Base-by-base conservation (phyloP, 257 asterid species). In the Penstemon barbatus region DNA sequence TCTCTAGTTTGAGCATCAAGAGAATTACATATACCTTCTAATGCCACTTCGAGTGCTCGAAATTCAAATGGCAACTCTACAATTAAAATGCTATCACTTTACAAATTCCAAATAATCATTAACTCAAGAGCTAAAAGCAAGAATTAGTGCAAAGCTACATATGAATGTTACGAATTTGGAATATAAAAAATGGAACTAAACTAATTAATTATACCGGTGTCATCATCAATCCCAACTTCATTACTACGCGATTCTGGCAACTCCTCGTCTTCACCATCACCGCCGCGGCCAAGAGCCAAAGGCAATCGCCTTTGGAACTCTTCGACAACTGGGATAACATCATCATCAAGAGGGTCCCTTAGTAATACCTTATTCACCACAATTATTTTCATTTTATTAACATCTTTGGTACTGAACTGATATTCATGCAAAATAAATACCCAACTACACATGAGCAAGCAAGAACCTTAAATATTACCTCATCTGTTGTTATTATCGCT, bases 1-100 rank as follows among this genome's bases (percentile, higher is more conserved):
- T 93, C 96, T 71, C 90, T 74, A 39, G 96, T 85, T 18, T 86
- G 91, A 4, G 92, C 80, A 73, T 90, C 98, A 54, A 93, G 95
- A 68, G 80, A 85, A 59, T 83, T 90, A 62, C 97, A 93, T 13
- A 93, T 76, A 38, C 92, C 95, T 85, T 92, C 97, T 70, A 93
- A 80, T 13, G 87, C 94, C 54, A 93, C 97, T 84, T 93, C 98
- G 18, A 93, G 61, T n/a, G 96, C 98, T 25, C 93, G 89, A 65
- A 93, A 90, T 61, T 93, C 94, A 72, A 88, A 93, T 0, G 98
- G 96, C 61, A 86, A 89, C 46, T 89, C 98, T 89, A 64, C 74
- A 36, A 73, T 40, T 36, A 63, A 50, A 58, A 33, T 8, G 5
- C 51, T 6, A 15, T 12, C 18, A 42, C 33, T 36, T 19, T 41